These are phyloP conservation scores for Microdochium nivale DNA, from an alignment of 2,329 filamentous ascomycete genomes.

Conservation along the genomic window DNA sequence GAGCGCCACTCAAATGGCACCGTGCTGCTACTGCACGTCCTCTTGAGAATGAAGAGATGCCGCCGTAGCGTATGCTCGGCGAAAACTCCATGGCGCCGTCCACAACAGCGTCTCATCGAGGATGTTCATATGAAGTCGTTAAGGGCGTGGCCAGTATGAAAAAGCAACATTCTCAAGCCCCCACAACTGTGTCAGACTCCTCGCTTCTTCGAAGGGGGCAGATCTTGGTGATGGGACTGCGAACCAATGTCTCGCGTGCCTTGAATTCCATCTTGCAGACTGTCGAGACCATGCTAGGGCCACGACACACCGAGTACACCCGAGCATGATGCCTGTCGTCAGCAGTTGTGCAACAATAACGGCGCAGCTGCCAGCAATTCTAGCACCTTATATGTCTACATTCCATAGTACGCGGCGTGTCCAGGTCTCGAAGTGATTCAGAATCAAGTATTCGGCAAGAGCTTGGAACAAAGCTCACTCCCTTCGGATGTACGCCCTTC, in stretches of 20 bases:
- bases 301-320: not conserved
- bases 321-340: not conserved
- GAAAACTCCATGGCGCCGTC: too few species aligned
- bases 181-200: not conserved
- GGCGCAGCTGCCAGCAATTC: not conserved
- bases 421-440: not conserved
- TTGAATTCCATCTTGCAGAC: not conserved
- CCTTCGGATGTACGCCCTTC: not conserved
- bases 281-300: not conserved
- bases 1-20: too few species aligned
- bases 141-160: not conserved
- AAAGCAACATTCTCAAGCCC: not conserved
- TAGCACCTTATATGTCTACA: not conserved
- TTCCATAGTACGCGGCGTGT: not conserved
- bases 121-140: not conserved
- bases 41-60: too few species aligned
- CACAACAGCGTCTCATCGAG: too few species aligned
- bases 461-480: not conserved
- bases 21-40: too few species aligned
- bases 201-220: not conserved
- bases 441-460: not conserved
- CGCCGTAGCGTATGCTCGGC: too few species aligned
- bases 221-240: not conserved
- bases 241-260: not conserved
- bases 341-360: not conserved